A percentile compares a stretch with the other conserved stretches of the same genome.
These are phyloP conservation scores for Wickerhamiella siamensis DNA, from an alignment of 805 yeast genomes.

Conservation along the genomic window DNA sequence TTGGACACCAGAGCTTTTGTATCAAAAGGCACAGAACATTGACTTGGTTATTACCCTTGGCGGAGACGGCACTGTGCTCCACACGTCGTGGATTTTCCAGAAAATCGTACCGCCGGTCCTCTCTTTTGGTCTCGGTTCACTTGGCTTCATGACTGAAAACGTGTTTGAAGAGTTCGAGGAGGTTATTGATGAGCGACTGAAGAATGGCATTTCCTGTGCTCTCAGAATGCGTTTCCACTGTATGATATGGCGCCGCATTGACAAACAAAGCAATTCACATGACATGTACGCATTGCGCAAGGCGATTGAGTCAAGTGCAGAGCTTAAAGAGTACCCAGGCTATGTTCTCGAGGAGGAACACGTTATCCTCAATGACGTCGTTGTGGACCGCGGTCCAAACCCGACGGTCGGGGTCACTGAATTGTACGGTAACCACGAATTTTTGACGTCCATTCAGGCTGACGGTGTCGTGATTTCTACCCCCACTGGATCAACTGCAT, in stretches of 20 bases:
- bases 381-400: constrained; percentile 86
- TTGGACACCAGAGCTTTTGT: constrained; percentile 54
- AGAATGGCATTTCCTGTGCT: constrained; percentile 60
- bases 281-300: constrained; percentile 24
- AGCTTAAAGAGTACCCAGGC: neutral
- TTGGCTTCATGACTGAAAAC: constrained; percentile 86
- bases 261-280: constrained; percentile 1
- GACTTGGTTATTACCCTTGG: constrained; percentile 83
- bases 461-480: constrained; percentile 88
- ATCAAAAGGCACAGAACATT: constrained; percentile 31
- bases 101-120: constrained; percentile 81
- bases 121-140: constrained; percentile 76
- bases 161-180: constrained; percentile 58
- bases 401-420: constrained; percentile 86
- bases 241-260: constrained; percentile 32
- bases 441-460: constrained; percentile 82
- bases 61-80: constrained; percentile 92
- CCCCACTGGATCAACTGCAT: constrained; percentile 94
- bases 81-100: constrained; percentile 77
- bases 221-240: constrained; percentile 82
- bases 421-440: constrained; percentile 71
- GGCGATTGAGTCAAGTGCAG: constrained; percentile 27
- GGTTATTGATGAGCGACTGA: constrained; percentile 42
- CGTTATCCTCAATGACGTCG: constrained; percentile 79
- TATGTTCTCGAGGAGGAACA: constrained; percentile 22